A percentile compares a stretch with the other conserved stretches of the same genome.
These are phyloP conservation scores for Boletus vinaceobasis DNA, from an alignment of 768 basidiomycete species.

Conservation along the genomic window DNA sequence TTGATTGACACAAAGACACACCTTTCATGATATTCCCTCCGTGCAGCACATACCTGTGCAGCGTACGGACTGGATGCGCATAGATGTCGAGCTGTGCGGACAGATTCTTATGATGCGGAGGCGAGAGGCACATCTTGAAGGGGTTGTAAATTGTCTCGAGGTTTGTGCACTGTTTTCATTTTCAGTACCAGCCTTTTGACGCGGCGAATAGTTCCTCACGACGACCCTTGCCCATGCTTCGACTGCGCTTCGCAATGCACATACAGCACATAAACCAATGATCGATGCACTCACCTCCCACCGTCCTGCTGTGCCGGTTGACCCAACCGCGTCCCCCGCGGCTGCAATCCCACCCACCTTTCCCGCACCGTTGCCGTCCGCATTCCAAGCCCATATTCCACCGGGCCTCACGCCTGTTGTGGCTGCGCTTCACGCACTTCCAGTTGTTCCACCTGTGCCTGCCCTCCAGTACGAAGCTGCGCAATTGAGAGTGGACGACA, in stretches of 20 bases:
- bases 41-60: constrained; percentile 47
- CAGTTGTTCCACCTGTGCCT: constrained; percentile 24
- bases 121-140: constrained; percentile 63
- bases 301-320: background rate
- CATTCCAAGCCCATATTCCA: constrained; percentile 1
- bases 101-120: constrained; percentile 68
- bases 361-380: background rate
- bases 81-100: constrained; percentile 77
- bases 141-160: constrained; percentile 58
- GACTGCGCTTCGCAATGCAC: constrained; percentile 53
- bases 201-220: constrained; percentile 44
- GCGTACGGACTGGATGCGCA: constrained; percentile 62
- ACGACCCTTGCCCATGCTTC: constrained; percentile 52
- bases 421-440: constrained; percentile 34
- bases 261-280: constrained; percentile 48
- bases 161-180: constrained; percentile 31
- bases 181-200: constrained; percentile 6
- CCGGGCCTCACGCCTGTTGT: constrained; percentile 25
- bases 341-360: background rate
- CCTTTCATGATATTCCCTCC: constrained; percentile 61
- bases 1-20: constrained; percentile 46
- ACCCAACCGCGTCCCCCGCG: background rate
- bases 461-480: constrained; percentile 68
- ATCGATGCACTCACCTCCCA: constrained; percentile 43
- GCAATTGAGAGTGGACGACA: constrained; percentile 60